Percentiles rank a stretch among this genome's conserved stretches.
phyloP scores from a whole-genome alignment of 2,329 filamentous ascomycete genomes.

The Botrytis fragariae region DNA sequence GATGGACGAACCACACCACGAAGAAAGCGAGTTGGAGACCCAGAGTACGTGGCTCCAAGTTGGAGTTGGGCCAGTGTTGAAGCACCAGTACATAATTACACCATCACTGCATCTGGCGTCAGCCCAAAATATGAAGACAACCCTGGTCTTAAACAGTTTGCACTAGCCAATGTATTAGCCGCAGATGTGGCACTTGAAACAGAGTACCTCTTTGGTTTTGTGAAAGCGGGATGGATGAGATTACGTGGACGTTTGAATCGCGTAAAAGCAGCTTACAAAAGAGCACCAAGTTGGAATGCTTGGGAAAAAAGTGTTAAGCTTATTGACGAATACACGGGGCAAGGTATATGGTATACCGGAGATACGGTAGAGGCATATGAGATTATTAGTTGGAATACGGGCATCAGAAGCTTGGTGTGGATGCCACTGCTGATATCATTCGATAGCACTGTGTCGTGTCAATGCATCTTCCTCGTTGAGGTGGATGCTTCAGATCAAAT shows the following conservation, averaged over 20 bases:
- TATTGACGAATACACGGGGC: background rate
- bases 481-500: background rate
- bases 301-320: background rate
- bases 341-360: background rate
- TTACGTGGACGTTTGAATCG: background rate
- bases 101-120: background rate
- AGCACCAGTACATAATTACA: background rate
- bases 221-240: background rate
- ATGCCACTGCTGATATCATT: background rate
- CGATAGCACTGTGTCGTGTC: background rate
- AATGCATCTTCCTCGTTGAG: background rate
- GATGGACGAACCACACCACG: background rate
- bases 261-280: background rate
- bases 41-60: background rate
- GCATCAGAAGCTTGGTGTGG: background rate
- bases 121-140: background rate
- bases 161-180: background rate
- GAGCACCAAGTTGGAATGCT: constrained; percentile 1
- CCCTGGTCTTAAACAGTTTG: background rate
- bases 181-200: background rate
- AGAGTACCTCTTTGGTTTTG: background rate
- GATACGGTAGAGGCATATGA: background rate
- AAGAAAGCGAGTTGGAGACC: background rate
- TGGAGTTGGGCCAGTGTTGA: constrained; percentile 1
- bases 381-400: background rate